phyloP scores from a whole-genome alignment of 1,284 basidiomycete genomes.

The Phellopilus nigrolimitatus region DNA sequence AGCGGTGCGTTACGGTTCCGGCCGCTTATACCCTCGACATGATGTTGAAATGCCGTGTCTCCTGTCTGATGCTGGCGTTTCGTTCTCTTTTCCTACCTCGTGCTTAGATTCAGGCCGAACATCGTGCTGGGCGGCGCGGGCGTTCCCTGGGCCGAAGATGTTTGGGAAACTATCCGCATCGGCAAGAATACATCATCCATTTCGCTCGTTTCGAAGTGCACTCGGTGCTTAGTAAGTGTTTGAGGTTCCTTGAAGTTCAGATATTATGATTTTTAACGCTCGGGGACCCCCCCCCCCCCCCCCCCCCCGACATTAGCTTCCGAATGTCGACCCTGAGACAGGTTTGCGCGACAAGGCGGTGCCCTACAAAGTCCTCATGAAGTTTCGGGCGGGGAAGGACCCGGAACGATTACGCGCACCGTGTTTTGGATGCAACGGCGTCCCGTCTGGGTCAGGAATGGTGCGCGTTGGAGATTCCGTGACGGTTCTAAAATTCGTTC shows the following conservation, averaged over 20 bases:
- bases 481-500: constrained; percentile 40
- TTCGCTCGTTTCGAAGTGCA: constrained; percentile 59
- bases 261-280: neutral
- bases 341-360: constrained; percentile 67
- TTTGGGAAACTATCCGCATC: constrained; percentile 54
- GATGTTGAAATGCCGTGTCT: neutral
- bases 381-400: constrained; percentile 57
- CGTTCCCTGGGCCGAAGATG: constrained; percentile 46
- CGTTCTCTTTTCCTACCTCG: constrained; percentile 8
- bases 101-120: constrained; percentile 66
- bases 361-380: constrained; percentile 68
- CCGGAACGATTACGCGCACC: constrained; percentile 42
- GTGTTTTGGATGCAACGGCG: constrained; percentile 61
- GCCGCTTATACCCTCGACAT: neutral
- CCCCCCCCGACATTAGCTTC: constrained; percentile 43
- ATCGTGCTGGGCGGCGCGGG: constrained; percentile 57
- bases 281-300: neutral
- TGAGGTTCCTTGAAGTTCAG: no score
- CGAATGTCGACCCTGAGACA: constrained; percentile 61
- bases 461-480: constrained; percentile 56
- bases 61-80: constrained; percentile 10
- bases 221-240: constrained; percentile 61
- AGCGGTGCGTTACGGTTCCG: constrained; percentile 45
- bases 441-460: constrained; percentile 35
- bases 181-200: constrained; percentile 34